phyloP scores from a whole-genome alignment of 2,329 filamentous ascomycete species.

The Arthrobotrys iridis region DNA sequence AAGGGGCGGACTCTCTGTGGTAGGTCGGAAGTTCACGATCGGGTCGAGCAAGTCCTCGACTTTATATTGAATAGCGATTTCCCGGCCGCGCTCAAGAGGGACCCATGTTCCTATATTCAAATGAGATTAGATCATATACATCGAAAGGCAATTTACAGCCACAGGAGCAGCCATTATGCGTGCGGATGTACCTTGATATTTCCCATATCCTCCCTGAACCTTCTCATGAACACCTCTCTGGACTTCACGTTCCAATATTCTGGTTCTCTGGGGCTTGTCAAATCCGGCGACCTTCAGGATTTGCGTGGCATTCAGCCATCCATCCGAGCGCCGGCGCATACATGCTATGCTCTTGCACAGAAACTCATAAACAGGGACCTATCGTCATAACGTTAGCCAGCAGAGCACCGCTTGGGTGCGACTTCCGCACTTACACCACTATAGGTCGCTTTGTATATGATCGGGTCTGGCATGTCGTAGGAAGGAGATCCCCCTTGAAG shows the following conservation, averaged over 20 bases:
- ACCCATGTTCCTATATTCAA: conserved; percentile 84
- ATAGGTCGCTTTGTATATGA: conserved; percentile 75
- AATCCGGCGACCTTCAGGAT: conserved; percentile 97
- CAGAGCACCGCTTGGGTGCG: background rate
- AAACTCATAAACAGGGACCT: conserved; percentile 96
- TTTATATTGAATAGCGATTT: conserved; percentile 85
- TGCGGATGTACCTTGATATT: conserved; percentile 81
- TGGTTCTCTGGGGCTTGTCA: conserved; percentile 93
- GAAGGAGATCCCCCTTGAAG: background rate
- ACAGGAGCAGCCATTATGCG: background rate
- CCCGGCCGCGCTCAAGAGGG: conserved; percentile 80
- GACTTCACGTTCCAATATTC: conserved; percentile 94
- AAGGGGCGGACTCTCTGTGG: conserved; percentile 87
- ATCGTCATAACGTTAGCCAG: conserved; percentile 51
- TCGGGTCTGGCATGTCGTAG: conserved; percentile 52
- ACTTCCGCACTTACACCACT: conserved; percentile 67
- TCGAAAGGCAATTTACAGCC: background rate
- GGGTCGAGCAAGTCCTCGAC: conserved; percentile 82
- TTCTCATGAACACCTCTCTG: conserved; percentile 98
- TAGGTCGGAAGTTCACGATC: conserved; percentile 89
- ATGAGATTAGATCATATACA: conserved; percentile 44
- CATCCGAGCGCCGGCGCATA: conserved; percentile 90
- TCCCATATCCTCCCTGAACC: conserved; percentile 96
- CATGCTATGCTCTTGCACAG: conserved; percentile 79
- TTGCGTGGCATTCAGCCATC: conserved; percentile 99